Conservation (phyloP, 495 filamentous ascomycete genomes). For the Sabuloglossum arenarium region DNA sequence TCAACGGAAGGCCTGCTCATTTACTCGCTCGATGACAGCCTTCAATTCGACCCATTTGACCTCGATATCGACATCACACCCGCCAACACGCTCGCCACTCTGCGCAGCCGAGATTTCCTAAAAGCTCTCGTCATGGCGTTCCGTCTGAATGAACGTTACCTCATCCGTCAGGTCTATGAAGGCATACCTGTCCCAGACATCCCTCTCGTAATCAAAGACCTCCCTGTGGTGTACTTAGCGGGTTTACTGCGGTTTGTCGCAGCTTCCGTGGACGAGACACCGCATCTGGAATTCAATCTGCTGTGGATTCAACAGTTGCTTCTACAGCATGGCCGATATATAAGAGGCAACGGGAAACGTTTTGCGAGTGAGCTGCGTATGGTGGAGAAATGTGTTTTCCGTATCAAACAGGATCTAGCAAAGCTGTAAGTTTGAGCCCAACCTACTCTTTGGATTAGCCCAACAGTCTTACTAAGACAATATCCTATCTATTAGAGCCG, state of each 20-base stretch:
- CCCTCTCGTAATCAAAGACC: constrained; percentile 48
- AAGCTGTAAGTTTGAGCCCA: constrained; percentile 20
- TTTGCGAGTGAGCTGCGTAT: constrained; percentile 65
- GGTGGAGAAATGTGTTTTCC: constrained; percentile 52
- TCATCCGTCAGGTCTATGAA: constrained; percentile 72
- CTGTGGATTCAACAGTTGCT: constrained; percentile 79
- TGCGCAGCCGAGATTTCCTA: constrained; percentile 57
- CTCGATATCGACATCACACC: constrained; percentile 85
- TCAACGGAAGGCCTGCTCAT: constrained; percentile 86
- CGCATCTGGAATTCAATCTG: constrained; percentile 84
- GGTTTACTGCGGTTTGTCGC: constrained; percentile 70
- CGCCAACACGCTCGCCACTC: constrained; percentile 48
- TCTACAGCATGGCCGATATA: constrained; percentile 57
- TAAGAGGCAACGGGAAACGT: constrained; percentile 55
- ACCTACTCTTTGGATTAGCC: background rate
- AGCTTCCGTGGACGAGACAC: constrained; percentile 66
- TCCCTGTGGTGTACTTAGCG: constrained; percentile 74
- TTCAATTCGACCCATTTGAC: constrained; percentile 88
- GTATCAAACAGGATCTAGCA: constrained; percentile 38
- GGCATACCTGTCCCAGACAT: constrained; percentile 58
- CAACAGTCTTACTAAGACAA: constrained; percentile 22
- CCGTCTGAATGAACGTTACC: constrained; percentile 59
- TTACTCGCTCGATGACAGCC: constrained; percentile 63
- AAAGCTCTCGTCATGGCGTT: constrained; percentile 95
- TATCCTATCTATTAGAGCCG: constrained; percentile 32